Evolutionary conservation across 441 rosid species (phyloP).

Genomic region (Biscutella auriculata): DNA sequence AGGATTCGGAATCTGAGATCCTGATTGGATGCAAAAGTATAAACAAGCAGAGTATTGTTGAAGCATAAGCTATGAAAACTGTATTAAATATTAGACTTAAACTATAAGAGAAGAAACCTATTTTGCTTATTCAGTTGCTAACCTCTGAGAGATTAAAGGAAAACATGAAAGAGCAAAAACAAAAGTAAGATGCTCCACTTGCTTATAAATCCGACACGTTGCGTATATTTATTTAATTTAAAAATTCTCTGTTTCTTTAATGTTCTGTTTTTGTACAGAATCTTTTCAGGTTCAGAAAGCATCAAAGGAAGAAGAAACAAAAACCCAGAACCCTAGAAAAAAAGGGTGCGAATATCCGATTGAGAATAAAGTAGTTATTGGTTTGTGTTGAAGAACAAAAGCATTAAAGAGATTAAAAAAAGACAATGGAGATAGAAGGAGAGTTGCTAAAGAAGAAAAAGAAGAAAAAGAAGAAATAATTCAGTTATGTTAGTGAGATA

Average conservation of each 20-base stretch:
- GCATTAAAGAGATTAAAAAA: background rate
- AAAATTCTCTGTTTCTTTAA: conserved; percentile 13
- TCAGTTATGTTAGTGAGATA: background rate
- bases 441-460: background rate
- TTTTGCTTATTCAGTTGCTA: conserved; percentile 13
- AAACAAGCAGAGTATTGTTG: conserved; percentile 12
- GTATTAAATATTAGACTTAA: too few relatives aligned
- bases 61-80: conserved; percentile 19
- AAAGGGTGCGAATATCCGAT: conserved; percentile 20
- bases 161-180: conserved; percentile 6
- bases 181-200: conserved; percentile 15
- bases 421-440: background rate
- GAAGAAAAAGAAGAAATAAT: background rate
- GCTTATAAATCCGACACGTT: conserved; percentile 18
- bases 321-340: conserved; percentile 24
- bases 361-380: conserved; percentile 20
- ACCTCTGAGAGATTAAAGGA: conserved; percentile 2
- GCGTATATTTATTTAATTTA: conserved; percentile 3
- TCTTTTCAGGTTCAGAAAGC: conserved; percentile 24
- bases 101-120: conserved; percentile 16
- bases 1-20: conserved; percentile 9
- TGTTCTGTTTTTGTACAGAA: conserved; percentile 1
- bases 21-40: conserved; percentile 21
- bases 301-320: conserved; percentile 27
- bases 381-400: conserved; percentile 15